Base-by-base conservation (phyloP, 23 red algal genomes). In the Gracilaria vermiculophylla region DNA sequence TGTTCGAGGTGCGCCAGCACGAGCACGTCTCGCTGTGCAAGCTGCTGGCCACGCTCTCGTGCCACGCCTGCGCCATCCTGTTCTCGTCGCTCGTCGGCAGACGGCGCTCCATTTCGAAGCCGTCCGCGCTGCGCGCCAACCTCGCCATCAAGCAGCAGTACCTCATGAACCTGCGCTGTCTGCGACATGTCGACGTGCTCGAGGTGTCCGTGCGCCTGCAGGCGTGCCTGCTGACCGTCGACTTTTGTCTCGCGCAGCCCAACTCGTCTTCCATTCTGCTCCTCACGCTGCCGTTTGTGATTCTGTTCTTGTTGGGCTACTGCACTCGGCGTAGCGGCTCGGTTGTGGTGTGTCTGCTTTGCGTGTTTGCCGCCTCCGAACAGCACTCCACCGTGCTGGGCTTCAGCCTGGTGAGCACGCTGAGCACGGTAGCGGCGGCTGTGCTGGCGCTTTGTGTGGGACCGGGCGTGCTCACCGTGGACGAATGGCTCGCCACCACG, bases 401-500 rank as follows among this genome's bases (percentile, higher is more conserved):
- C 23, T 88, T 88, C 53, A 77, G 35, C 27, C 77, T 76, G 20
- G 43, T 67, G 65, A 88, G 55, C 24, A 77, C 70, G 37, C 29
- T 88, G 5, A 47, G 52, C 35, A 88, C 69, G 13, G 49, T 88
- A 13, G 72, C 69, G 14, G 84, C 51, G 7, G 72, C 69, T 6
- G n/a, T 65, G 24, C 53, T 88, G 14, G 70, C 21, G 39, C 44
- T 88, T 19, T 56, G 51, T 35, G 84, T 88, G 3, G 84, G 84
- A 24, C 84, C 84, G 3, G 84, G 84, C 11, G 34, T 88, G 33
- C 66, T 88, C 15, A 88, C 84, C 31, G 34, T 88, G 19, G 84
- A 88, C 28, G 84, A 88, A 28, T 88, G 84, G 84, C 53, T 88
- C 25, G 84, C 66, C 53, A 77, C 35, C 44, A 53, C 84, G 39